These are phyloP conservation scores for Verruconis gallopava DNA, from an alignment of 2,329 filamentous ascomycete genomes.

Conservation along the genomic window DNA sequence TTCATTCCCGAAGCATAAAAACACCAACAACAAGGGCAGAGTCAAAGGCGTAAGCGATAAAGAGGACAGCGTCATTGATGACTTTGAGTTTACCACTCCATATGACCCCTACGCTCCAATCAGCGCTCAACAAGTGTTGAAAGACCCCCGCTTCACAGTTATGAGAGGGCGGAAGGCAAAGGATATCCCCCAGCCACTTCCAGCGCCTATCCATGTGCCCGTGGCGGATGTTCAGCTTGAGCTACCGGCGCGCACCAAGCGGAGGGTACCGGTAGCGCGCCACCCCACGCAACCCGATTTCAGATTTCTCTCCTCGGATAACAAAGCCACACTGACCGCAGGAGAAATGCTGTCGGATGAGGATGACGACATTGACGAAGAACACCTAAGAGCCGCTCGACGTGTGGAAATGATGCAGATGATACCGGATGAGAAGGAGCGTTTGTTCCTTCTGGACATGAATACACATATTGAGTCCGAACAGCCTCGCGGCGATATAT, in stretches of 20 bases:
- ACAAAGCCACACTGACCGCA: not conserved
- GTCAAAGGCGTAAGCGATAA: not conserved
- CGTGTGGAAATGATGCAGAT: not conserved
- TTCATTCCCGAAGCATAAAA: too few relatives aligned
- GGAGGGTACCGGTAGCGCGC: not conserved
- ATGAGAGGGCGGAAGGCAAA: too few relatives aligned
- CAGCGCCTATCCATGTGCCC: not conserved
- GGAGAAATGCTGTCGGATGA: constrained; percentile 23
- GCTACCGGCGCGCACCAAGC: not conserved
- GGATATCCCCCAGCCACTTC: not conserved
- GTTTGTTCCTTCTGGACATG: not conserved
- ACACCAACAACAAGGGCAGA: not conserved
- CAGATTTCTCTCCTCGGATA: not conserved
- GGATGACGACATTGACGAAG: constrained; percentile 20
- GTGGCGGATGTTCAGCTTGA: not conserved
- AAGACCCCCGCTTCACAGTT: not conserved
- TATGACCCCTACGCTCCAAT: not conserved
- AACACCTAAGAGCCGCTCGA: constrained; percentile 13
- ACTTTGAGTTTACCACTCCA: not conserved
- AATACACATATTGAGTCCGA: not conserved
- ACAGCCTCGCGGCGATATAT: not conserved
- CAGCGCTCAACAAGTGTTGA: not conserved
- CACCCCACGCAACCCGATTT: not conserved
- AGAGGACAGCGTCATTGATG: not conserved
- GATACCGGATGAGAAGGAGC: not conserved